Evolutionary conservation across 495 filamentous ascomycete genomes (phyloP).

Genomic region (Tuber aestivum): DNA sequence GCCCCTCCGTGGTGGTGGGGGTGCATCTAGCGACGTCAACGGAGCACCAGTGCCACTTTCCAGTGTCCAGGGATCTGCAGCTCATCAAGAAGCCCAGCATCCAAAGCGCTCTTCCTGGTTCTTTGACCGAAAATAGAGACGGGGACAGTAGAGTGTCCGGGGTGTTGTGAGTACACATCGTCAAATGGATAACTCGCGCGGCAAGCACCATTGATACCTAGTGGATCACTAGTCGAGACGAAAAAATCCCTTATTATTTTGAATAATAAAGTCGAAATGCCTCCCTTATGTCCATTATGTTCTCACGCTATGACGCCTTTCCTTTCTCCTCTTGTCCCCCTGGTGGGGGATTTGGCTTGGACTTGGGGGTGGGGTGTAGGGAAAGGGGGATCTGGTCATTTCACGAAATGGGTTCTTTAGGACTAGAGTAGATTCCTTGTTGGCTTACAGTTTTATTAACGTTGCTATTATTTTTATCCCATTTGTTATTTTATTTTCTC

Average conservation of each 20-base stretch:
- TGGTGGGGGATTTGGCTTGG: slow-evolving; percentile 11
- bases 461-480: slow-evolving; percentile 45
- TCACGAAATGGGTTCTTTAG: slow-evolving; percentile 7
- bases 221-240: not conserved
- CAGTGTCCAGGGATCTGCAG: slow-evolving; percentile 42
- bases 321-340: slow-evolving; percentile 5
- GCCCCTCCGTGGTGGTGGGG: slow-evolving; percentile 86
- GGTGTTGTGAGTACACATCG: not conserved
- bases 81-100: slow-evolving; percentile 38
- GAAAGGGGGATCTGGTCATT: slow-evolving; percentile 20
- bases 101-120: slow-evolving; percentile 41
- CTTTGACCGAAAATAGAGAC: slow-evolving; percentile 37
- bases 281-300: slow-evolving; percentile 11
- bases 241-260: not conserved
- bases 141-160: not conserved
- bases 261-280: not conserved
- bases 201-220: not conserved
- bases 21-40: slow-evolving; percentile 45
- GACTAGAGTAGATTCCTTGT: slow-evolving; percentile 33
- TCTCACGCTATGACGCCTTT: slow-evolving; percentile 11
- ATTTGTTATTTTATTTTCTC: slow-evolving; percentile 18
- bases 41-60: slow-evolving; percentile 51
- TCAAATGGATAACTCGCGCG: not conserved
- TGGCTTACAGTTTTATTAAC: slow-evolving; percentile 2
- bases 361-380: slow-evolving; percentile 10